Evolutionary conservation across 176 grass and related monocot genomes (phyloP).

Genomic region (Oryza coarctata): DNA sequence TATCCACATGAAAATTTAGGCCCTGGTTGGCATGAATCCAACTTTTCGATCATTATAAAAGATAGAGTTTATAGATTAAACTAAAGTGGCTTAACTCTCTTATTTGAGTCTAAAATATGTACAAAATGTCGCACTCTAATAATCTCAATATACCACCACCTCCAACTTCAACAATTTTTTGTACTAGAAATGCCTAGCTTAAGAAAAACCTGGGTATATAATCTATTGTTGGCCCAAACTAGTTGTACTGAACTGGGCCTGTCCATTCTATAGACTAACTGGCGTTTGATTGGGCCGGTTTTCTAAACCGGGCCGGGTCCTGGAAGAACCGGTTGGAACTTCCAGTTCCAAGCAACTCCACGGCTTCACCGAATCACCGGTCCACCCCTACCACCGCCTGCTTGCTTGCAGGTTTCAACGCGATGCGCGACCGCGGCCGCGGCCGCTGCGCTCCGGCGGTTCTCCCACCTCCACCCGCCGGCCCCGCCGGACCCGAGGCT

Average conservation of each 20-base stretch:
- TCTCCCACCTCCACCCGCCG: conserved; percentile 3
- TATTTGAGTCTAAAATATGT: too few species aligned
- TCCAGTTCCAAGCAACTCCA: neutral
- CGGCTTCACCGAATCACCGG: neutral
- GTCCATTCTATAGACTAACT: neutral
- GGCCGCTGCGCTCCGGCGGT: conserved; percentile 8
- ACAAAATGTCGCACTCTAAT: too few species aligned
- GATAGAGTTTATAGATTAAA: too few species aligned
- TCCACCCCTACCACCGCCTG: too few species aligned
- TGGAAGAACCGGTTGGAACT: neutral
- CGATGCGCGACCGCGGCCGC: neutral
- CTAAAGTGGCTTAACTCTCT: too few species aligned
- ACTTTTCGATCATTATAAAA: too few species aligned
- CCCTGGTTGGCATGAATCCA: too few species aligned
- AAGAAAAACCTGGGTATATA: neutral
- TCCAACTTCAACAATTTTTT: too few species aligned
- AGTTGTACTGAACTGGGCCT: neutral
- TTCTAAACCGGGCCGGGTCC: neutral
- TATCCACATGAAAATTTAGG: too few species aligned
- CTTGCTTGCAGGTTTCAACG: neutral
- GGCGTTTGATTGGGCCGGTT: neutral
- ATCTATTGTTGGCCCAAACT: neutral
- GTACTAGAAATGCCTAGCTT: too few species aligned
- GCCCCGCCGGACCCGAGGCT: conserved; percentile 24
- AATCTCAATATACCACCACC: too few species aligned